Evolutionary conservation across 2,329 filamentous ascomycete species (phyloP).

Genomic region (Exophiala mesophila): DNA sequence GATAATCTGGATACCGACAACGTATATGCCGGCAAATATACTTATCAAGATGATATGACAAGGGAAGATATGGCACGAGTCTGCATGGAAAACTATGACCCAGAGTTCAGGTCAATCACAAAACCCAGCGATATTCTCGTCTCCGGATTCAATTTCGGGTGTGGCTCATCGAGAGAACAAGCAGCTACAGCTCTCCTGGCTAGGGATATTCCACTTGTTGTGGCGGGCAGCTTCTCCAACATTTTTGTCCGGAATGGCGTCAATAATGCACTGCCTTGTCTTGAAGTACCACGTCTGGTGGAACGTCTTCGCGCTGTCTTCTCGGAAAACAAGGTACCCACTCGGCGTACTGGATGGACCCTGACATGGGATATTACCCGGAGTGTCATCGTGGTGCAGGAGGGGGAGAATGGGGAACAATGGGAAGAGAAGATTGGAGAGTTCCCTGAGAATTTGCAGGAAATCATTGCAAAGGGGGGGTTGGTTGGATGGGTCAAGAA

Average conservation of each 20-base stretch:
- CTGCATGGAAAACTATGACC: constrained; percentile 92
- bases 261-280: constrained; percentile 36
- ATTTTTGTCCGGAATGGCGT: constrained; percentile 65
- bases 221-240: constrained; percentile 75
- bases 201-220: constrained; percentile 71
- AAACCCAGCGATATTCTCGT: constrained; percentile 74
- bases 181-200: constrained; percentile 82
- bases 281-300: constrained; percentile 34
- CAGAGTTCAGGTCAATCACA: constrained; percentile 59
- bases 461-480: constrained; percentile 71
- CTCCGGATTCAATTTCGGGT: constrained; percentile 82
- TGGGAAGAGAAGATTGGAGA: constrained; percentile 82
- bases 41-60: constrained; percentile 31
- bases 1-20: constrained; percentile 89
- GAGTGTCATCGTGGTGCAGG: constrained; percentile 65
- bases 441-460: constrained; percentile 78
- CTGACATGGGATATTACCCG: constrained; percentile 73
- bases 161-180: constrained; percentile 74
- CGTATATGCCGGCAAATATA: constrained; percentile 89
- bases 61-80: constrained; percentile 63
- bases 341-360: constrained; percentile 75
- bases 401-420: constrained; percentile 59
- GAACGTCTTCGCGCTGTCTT: constrained; percentile 32
- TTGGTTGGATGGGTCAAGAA: constrained; percentile 77
- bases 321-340: constrained; percentile 45